Conservation (phyloP, 495 filamentous ascomycete species). For the Annulohypoxylon stygium region DNA sequence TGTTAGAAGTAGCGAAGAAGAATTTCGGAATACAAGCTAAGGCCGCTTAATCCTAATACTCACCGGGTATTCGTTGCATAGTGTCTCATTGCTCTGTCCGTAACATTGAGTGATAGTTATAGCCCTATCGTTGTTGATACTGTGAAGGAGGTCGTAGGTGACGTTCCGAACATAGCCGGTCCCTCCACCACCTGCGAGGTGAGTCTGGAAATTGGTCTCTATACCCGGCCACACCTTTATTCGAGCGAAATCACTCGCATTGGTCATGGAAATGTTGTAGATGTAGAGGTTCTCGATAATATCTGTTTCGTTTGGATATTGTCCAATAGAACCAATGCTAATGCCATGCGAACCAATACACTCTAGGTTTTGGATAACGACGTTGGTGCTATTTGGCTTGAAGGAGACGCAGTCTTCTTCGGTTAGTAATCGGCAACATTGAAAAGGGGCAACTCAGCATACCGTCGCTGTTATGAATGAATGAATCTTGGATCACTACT, state of each 20-base stretch:
- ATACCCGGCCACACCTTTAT: constrained; percentile 54
- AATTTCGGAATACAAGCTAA: too few relatives aligned
- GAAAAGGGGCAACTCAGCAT: neutral
- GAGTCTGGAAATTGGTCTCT: constrained; percentile 46
- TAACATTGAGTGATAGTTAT: constrained; percentile 74
- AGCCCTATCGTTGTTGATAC: constrained; percentile 71
- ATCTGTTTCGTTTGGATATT: constrained; percentile 48
- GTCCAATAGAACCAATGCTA: constrained; percentile 51
- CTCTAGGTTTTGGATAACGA: constrained; percentile 75
- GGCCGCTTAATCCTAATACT: neutral
- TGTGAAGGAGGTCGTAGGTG: constrained; percentile 69
- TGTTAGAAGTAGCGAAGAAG: neutral
- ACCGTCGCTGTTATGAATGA: constrained; percentile 76
- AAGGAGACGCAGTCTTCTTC: constrained; percentile 74
- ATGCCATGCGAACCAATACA: constrained; percentile 73
- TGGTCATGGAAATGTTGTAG: constrained; percentile 52
- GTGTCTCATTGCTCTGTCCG: constrained; percentile 59
- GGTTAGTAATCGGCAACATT: neutral
- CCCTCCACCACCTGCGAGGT: constrained; percentile 54
- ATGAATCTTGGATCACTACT: constrained; percentile 76
- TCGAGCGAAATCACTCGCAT: constrained; percentile 49
- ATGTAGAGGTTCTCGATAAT: constrained; percentile 52
- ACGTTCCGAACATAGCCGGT: constrained; percentile 62
- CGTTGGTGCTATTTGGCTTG: constrained; percentile 82
- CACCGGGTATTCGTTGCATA: constrained; percentile 44